Conservation (phyloP, 1,284 basidiomycete species). For the Ganoderma sinense region DNA sequence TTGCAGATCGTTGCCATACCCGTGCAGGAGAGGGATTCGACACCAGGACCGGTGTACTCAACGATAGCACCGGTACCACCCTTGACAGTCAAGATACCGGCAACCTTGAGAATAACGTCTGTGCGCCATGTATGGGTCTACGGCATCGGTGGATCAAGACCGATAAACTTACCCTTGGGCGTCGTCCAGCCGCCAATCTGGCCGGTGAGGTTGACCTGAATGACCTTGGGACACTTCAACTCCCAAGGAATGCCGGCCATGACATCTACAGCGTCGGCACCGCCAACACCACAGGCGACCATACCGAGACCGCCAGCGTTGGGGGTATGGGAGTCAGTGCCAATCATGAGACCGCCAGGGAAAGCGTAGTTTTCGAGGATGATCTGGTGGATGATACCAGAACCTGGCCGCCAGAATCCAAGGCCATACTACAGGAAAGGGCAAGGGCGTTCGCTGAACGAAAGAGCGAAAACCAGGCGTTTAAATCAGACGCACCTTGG, state of each 20-base stretch:
- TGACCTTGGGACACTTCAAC: slow-evolving; percentile 98
- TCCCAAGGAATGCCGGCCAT: slow-evolving; percentile 99
- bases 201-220: slow-evolving; percentile 97
- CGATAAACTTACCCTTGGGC: slow-evolving; percentile 80
- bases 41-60: slow-evolving; percentile 94
- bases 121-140: not conserved
- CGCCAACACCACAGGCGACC: slow-evolving; percentile 99
- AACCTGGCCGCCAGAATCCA: slow-evolving; percentile 99
- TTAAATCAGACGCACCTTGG: slow-evolving; percentile 65
- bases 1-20: slow-evolving; percentile 99
- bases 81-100: slow-evolving; percentile 97
- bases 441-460: not conserved
- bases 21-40: slow-evolving; percentile 96
- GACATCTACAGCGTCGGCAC: slow-evolving; percentile 99
- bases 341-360: slow-evolving; percentile 99
- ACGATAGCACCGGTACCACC: slow-evolving; percentile 98
- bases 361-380: slow-evolving; percentile 99
- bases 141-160: not conserved
- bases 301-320: slow-evolving; percentile 99
- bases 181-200: slow-evolving; percentile 98
- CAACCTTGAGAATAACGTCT: slow-evolving; percentile 98
- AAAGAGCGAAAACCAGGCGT: slow-evolving; percentile 16
- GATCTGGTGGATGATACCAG: slow-evolving; percentile 98
- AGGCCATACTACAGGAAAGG: slow-evolving; percentile 80
- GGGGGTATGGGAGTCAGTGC: slow-evolving; percentile 99